Evolutionary conservation across 257 asterid species (phyloP).

Genomic region (Fraxinus quadrangulata): DNA sequence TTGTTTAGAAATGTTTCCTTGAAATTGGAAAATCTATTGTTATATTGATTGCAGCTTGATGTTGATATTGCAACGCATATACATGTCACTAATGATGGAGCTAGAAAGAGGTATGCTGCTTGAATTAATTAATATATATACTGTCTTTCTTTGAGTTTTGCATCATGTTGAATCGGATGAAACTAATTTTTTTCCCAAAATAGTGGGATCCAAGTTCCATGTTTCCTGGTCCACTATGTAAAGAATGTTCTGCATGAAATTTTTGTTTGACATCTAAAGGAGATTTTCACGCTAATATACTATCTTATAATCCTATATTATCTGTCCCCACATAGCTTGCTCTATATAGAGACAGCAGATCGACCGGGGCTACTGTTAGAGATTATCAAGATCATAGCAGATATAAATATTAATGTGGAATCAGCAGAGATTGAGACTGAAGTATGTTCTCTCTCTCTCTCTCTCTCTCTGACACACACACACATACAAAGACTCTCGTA

Average conservation of each 20-base stretch:
- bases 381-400: constrained; percentile 76
- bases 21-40: constrained; percentile 2
- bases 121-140: constrained; percentile 14
- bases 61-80: constrained; percentile 81
- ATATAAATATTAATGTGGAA: constrained; percentile 75
- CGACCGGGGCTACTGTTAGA: constrained; percentile 90
- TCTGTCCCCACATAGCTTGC: constrained; percentile 63
- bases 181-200: not conserved
- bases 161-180: not conserved
- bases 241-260: not conserved
- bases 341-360: constrained; percentile 87
- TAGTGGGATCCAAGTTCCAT: not conserved
- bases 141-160: constrained; percentile 5
- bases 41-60: constrained; percentile 56
- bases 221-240: not conserved
- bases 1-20: not conserved
- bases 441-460: constrained; percentile 40
- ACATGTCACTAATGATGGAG: constrained; percentile 87
- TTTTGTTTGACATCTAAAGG: not conserved
- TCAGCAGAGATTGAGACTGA: constrained; percentile 98
- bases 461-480: not conserved
- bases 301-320: not conserved
- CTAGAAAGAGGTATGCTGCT: constrained; percentile 63
- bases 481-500: not conserved
- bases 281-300: not conserved